Evolutionary conservation across 1,284 basidiomycete genomes (phyloP), one percentile per base, ranked within the genome.

Genomic region (Mycosarcoma mackinlayi): DNA sequence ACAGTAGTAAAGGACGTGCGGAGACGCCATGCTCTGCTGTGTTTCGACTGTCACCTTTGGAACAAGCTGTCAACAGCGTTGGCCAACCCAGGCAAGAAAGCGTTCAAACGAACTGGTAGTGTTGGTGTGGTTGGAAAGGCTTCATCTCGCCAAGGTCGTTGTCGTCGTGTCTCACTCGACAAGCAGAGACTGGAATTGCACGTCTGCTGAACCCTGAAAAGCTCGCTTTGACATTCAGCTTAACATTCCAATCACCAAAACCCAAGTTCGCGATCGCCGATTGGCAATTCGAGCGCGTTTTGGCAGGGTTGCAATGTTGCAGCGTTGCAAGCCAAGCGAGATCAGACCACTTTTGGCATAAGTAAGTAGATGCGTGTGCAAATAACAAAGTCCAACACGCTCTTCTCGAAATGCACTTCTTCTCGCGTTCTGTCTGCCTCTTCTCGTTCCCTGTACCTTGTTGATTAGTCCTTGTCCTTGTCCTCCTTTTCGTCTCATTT

Each of bases 1-100:
- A 37, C 69, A 72, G 30, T 63, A 58, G 56, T 72, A 72, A 42
- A 72, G 69, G 16, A 64, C 60, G 40, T 67, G 51, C 19, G 69
- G 56, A 4, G 54, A 42, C 33, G 56, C 44, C 51, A 54, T 57
- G 30, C 21, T 46, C 42, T 37, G 19, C 24, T 19, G 35, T 35
- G 11, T 16, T 8, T 31, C 30, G 8, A 31, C 4, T 14, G n/a
- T n/a, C n/a, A n/a, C n/a, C n/a, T n/a, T n/a, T n/a, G n/a, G n/a
- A n/a, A n/a, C n/a, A n/a, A n/a, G n/a, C n/a, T n/a, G n/a, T n/a
- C n/a, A n/a, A n/a, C n/a, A n/a, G n/a, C n/a, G n/a, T n/a, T n/a
- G n/a, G n/a, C n/a, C n/a, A n/a, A n/a, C n/a, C n/a, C n/a, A n/a
- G n/a, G n/a, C n/a, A n/a, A n/a, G n/a, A n/a, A n/a, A n/a, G n/a